Evolutionary conservation across 192 early-diverging fungal species (phyloP), one percentile per base, ranked within the genome.

Genomic region (Coemansia aciculifera): DNA sequence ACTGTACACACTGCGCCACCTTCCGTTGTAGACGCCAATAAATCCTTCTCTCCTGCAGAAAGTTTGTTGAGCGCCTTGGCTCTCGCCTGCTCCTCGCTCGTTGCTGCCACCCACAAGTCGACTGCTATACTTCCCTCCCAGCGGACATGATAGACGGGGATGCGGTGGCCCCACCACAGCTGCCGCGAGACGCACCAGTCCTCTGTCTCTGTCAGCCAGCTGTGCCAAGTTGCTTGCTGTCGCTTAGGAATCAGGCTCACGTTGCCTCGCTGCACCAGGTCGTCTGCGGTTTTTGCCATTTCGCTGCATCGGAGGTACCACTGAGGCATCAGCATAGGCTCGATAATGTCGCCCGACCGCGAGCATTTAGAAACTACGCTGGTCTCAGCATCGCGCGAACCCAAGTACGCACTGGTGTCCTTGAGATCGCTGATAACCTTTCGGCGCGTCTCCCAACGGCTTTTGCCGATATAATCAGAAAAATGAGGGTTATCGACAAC

Each of bases 171-270:
- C 95, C 95, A 99, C 97, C 95, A 99, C 63, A 99, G 80, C 74
- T 99, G 97, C 32, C 97, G 85, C 9, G 96, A 98, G 42, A 98
- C 91, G 69, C 96, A 99, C 97, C 97, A 99, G 75, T 99, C 97
- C 67, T 97, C 90, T 60, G 92, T 93, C 49, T 85, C 87, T 51
- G 87, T 81, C 67, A 98, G 74, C 95, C 97, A 98, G 27, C 88
- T 78, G 79, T 91, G 90, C 92, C 93, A 96, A 51, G 93, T 92
- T 56, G 89, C 90, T 32, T 87, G 85, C 62, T 92, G 90, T 5
- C 85, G 69, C 31, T 84, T 77, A n/a, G 97, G 95, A 34, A 89
- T 44, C 59, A 97, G 86, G 9, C 85, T 67, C 1, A 97, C 82
- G 17, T 87, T 69, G 6, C 91, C 89, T 4, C 66, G 66, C 15